phyloP scores from a whole-genome alignment of 2,329 filamentous ascomycete genomes.

The Chaetoscypha palmicola region DNA sequence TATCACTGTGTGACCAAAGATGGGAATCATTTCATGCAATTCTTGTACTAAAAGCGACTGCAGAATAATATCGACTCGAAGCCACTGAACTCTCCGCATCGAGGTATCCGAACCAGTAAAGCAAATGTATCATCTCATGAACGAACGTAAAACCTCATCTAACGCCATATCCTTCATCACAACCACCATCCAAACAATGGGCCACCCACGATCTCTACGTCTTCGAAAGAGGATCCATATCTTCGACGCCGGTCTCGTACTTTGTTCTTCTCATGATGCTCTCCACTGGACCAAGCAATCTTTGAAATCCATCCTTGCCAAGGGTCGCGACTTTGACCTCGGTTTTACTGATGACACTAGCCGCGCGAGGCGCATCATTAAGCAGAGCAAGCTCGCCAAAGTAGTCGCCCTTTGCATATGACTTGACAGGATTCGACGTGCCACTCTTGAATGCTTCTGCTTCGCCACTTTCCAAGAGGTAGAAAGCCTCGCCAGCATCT shows the following conservation, averaged over 20 bases:
- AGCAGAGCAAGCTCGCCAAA: slow-evolving; percentile 93
- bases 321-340: slow-evolving; percentile 91
- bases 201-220: slow-evolving; percentile 19
- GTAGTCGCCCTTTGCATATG: slow-evolving; percentile 88
- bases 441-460: slow-evolving; percentile 83
- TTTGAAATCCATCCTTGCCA: slow-evolving; percentile 90
- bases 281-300: slow-evolving; percentile 85
- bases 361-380: slow-evolving; percentile 88
- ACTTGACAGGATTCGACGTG: slow-evolving; percentile 61
- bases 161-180: slow-evolving; percentile 25
- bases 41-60: not conserved
- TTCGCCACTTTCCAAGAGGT: slow-evolving; percentile 78
- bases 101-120: slow-evolving; percentile 26
- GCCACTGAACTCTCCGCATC: slow-evolving; percentile 23
- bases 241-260: slow-evolving; percentile 55
- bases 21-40: not conserved
- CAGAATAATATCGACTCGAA: slow-evolving; percentile 10
- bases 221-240: slow-evolving; percentile 57
- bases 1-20: not conserved
- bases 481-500: slow-evolving; percentile 87
- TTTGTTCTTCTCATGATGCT: slow-evolving; percentile 79
- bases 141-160: slow-evolving; percentile 27
- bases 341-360: slow-evolving; percentile 74
- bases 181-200: slow-evolving; percentile 12
- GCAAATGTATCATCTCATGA: slow-evolving; percentile 23